Evolutionary conservation across 208 protist species (phyloP), one percentile per base, ranked within the genome.

Genomic region (Hexamita inflata): DNA sequence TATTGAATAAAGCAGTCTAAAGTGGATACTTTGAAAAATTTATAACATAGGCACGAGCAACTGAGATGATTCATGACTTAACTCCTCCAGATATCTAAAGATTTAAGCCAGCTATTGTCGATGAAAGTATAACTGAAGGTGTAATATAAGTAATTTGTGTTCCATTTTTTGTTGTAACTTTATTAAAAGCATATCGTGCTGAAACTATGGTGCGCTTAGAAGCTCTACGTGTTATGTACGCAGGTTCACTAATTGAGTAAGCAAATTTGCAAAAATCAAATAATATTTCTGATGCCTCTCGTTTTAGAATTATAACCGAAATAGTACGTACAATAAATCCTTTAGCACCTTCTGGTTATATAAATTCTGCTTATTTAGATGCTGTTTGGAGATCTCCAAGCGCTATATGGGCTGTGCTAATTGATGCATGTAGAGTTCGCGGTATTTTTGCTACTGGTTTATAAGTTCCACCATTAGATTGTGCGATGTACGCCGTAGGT

Each of bases 1-100:
- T 38, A 49, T 9, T 70, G 4, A 42, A n/a, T n/a, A 70, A 70
- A 49, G 38, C 64, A 32, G 38, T 70, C 9, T 38, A 45, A 38
- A 70, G 42, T 15, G 64, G 64, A n/a, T 70, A 42, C n/a, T 42
- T 70, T 45, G 64, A 70, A n/a, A 32, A 30, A n/a, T 70, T 70
- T 49, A 70, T 70, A 15, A 9, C 11, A 32, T 38, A 70, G n/a
- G 64, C 19, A n/a, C 9, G 35, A 32, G 2, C 9, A 38, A 70
- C 64, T 28, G 26, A n/a, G 2, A n/a, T 70, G 38, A 70, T 70
- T 32, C 4, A 53, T 24, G 45, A 53, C 19, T 53, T 53, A 24
- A 19, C 19, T 53, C 4, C 4, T 4, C 19, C 45, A 53, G 19
- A 24, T 53, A 4, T 53, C 19, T 53, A 53, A 53, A 53, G 19